Conservation (phyloP, 768 basidiomycete species). For the Leucocoprinus leucothites region DNA sequence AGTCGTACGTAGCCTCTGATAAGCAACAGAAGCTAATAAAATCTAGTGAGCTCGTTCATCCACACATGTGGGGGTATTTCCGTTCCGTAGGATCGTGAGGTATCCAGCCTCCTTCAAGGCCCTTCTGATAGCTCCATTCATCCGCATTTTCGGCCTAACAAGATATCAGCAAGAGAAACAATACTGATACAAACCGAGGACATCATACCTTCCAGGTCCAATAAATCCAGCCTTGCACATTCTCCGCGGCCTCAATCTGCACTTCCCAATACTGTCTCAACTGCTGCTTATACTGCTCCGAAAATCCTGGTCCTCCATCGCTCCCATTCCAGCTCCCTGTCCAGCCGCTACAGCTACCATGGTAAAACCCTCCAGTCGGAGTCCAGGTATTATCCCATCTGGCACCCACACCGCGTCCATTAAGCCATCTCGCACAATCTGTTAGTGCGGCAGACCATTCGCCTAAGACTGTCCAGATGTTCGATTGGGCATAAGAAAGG, state of each 20-base stretch:
- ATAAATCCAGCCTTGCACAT: conserved; percentile 67
- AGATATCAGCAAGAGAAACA: not conserved
- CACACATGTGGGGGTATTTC: conserved; percentile 61
- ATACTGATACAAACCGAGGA: not conserved
- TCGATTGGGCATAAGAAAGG: conserved; percentile 39
- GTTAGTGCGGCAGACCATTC: conserved; percentile 79
- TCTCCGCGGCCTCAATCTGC: conserved; percentile 73
- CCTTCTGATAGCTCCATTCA: conserved; percentile 76
- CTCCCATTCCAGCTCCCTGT: conserved; percentile 47
- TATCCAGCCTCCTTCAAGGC: conserved; percentile 76
- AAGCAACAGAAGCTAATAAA: too few species aligned
- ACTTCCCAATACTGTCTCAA: conserved; percentile 78
- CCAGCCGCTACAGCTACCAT: conserved; percentile 61
- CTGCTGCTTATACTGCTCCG: conserved; percentile 58
- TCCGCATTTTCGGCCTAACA: conserved; percentile 60
- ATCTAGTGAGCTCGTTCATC: not conserved
- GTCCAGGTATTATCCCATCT: conserved; percentile 63
- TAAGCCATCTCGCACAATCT: conserved; percentile 78
- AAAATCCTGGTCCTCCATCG: conserved; percentile 39
- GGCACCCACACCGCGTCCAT: conserved; percentile 69
- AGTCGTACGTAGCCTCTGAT: too few species aligned
- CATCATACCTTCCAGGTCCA: conserved; percentile 74
- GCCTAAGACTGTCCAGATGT: conserved; percentile 74
- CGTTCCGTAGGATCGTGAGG: conserved; percentile 66
- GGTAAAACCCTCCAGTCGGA: conserved; percentile 34